Evolutionary conservation across 176 grass and related monocot species (phyloP).

Genomic region (Musa itinerans): DNA sequence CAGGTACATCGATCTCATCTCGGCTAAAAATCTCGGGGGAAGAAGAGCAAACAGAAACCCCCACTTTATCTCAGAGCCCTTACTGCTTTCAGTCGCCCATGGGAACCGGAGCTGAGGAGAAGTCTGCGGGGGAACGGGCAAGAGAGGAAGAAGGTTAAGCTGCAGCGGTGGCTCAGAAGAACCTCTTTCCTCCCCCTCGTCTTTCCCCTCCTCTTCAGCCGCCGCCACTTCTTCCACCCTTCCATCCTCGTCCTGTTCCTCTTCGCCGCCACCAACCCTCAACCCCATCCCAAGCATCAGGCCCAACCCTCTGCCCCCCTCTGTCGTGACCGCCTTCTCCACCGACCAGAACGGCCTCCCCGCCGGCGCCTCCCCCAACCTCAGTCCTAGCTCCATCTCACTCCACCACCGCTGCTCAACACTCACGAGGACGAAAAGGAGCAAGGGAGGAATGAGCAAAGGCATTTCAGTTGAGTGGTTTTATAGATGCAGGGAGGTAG

Average conservation of each 20-base stretch:
- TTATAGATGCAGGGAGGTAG: neutral
- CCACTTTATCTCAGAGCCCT: neutral
- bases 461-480: neutral
- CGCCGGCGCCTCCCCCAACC: constrained; percentile 9
- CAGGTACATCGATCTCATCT: no score
- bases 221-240: neutral
- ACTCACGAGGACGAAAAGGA: neutral
- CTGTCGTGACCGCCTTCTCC: neutral
- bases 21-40: neutral
- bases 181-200: neutral
- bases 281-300: neutral
- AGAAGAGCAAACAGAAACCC: neutral
- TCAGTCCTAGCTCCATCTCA: constrained; percentile 15
- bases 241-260: neutral
- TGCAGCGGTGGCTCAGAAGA: neutral
- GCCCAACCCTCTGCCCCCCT: neutral
- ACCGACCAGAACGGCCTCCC: neutral
- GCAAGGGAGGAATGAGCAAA: neutral
- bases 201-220: neutral
- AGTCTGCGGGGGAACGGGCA: neutral
- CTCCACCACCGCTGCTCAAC: neutral
- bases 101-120: neutral
- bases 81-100: neutral
- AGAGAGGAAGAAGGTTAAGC: constrained; percentile 11
- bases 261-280: neutral